Evolutionary conservation across 257 asterid genomes (phyloP), one percentile per base, ranked within the genome.

Genomic region (Nicotiana tomentosiformis): DNA sequence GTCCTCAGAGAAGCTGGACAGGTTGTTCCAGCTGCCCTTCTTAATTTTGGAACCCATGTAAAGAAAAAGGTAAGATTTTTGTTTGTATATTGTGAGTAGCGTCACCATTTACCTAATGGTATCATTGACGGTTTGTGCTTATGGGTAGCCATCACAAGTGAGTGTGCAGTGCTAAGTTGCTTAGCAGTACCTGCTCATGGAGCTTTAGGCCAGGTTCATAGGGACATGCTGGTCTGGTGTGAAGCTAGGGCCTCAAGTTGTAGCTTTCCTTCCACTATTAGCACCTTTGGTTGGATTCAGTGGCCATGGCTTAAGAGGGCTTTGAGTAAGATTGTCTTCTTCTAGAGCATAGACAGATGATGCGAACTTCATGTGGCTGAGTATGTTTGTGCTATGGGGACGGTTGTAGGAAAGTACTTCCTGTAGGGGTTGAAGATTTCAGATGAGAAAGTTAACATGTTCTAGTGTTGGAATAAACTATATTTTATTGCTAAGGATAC

Each of bases 11-110:
- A 96, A 90, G 98, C 99, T 81, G 87, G 93, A 46, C 99, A 94
- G 88, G 90, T 91, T 35, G 98, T 96, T 62, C 99, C 99, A 35
- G 91, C 89, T 58, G 81, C 91, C 67, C 94, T 96, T 11, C 82
- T 93, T n/a, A 96, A 94, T 81, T 96, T 96, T 20, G 99, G 99
- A 78, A 96, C 99, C 66, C 99, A 96, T 64, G 99, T 96, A 83
- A 96, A 94, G 95, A 96, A 96, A 87, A 96, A 94, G 97, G 99
- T 91, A 56, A 26, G 84, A 14, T 26, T 29, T 67, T 16, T 79
- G 53, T 53, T 77, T 77, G 74, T 58, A 66, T 60, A 61, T 79
- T 79, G 15, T 2, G 80, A 66, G 20, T 66, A 66, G 58, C 17
- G 49, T 6, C 8, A 32, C 74, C 3, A 3, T 66, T 15, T 32